Evolutionary conservation across 768 basidiomycete genomes (phyloP), one percentile per base, ranked within the genome.

Genomic region (Podaxis rugospora): DNA sequence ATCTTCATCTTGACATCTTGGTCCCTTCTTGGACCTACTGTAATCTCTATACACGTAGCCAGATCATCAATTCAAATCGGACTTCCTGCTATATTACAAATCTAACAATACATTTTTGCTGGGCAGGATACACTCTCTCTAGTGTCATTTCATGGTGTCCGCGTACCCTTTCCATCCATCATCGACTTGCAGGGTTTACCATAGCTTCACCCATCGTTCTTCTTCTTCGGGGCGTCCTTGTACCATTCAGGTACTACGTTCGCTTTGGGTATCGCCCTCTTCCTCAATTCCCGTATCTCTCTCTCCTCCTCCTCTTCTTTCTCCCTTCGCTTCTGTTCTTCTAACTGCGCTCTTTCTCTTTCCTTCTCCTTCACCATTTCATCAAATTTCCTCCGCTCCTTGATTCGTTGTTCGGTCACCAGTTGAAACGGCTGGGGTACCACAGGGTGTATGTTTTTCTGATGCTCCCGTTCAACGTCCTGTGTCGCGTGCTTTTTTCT

Each of bases 221-320:
- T 72, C 69, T 76, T 83, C 80, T 80, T 89, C 66, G 88, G 88
- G 69, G 81, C 84, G 46, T 81, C 80, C 65, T 81, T 84, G 66
- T 92, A 92, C 90, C 90, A 92, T 64, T 85, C 86, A 10, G 90
- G 90, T 25, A 92, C 79, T 66, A 83, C 83, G 69, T 90, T 79
- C 50, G 90, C 90, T 71, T 78, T 83, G 23, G 87, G 86, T 50
- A 92, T 74, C 16, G 87, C 80, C 64, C 76, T 79, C 76, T 78
- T 82, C 69, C 90, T 75, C 67, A 88, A 62, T 74, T 86, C 88
- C 68, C 70, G 78, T 61, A 89, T 69, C 73, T 84, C 85, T 70
- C 70, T 72, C 71, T 83, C 86, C 72, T 89, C 87, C 66, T 82
- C 77, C 67, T 78, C 76, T 67, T 79, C 83, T 66, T 75, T 71